These are phyloP conservation scores for Wallacemonas sp. DNA, from an alignment of 208 protist genomes.

Conservation along the genomic window DNA sequence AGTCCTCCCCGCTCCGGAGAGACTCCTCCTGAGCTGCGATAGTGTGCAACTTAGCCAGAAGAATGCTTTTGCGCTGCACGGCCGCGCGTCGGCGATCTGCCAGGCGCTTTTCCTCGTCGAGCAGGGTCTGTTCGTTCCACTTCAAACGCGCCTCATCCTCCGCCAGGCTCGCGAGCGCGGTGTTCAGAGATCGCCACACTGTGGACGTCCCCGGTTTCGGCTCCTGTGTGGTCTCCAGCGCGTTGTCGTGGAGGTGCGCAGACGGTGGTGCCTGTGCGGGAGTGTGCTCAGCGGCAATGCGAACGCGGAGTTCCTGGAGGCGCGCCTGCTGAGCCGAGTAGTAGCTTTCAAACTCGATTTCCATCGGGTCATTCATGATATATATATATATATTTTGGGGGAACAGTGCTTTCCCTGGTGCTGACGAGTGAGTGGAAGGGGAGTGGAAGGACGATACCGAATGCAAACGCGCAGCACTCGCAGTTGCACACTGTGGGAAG, in stretches of 20 bases:
- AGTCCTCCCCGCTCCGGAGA: slow-evolving; percentile 14
- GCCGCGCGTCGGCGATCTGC: slow-evolving; percentile 16
- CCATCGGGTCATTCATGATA: too few species aligned
- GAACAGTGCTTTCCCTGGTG: too few species aligned
- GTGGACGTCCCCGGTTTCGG: neutral
- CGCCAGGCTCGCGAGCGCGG: neutral
- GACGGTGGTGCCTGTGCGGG: neutral
- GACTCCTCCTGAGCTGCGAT: slow-evolving; percentile 28
- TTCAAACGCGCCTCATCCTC: slow-evolving; percentile 20
- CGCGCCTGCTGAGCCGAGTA: neutral
- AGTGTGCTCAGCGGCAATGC: neutral
- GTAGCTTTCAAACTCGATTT: neutral
- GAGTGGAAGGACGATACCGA: too few species aligned
- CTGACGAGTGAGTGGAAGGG: too few species aligned
- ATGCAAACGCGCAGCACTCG: too few species aligned
- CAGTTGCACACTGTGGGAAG: too few species aligned
- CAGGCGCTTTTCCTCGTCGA: slow-evolving; percentile 8
- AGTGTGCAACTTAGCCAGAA: slow-evolving; percentile 24
- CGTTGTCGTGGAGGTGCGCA: too few species aligned
- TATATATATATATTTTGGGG: too few species aligned
- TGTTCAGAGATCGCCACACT: slow-evolving; percentile 10
- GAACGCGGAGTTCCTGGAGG: slow-evolving; percentile 1
- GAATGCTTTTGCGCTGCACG: slow-evolving; percentile 14
- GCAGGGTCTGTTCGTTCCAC: slow-evolving; percentile 15
- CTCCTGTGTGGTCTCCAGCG: too few species aligned